Conservation (phyloP, 805 yeast genomes). For the Vanderwaltozyma yarrowii region DNA sequence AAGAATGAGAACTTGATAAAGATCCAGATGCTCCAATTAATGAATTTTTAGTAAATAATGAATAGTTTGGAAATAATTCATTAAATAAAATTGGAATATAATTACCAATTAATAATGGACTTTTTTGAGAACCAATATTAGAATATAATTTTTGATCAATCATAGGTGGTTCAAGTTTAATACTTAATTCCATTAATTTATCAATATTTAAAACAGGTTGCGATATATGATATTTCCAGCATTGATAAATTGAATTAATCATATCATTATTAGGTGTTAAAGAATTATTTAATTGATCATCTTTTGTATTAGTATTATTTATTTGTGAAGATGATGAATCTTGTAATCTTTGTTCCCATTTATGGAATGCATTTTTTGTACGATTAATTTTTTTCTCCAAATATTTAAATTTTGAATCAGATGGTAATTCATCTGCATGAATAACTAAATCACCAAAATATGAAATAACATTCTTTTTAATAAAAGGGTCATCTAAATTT, state of each 20-base stretch:
- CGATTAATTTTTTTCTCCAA: constrained; percentile 58
- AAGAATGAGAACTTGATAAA: neutral
- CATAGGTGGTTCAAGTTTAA: constrained; percentile 50
- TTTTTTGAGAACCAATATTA: constrained; percentile 37
- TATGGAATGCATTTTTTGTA: constrained; percentile 58
- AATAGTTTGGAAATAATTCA: constrained; percentile 43
- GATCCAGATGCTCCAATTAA: constrained; percentile 45
- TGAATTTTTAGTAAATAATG: constrained; percentile 43
- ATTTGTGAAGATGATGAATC: neutral
- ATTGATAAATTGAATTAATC: constrained; percentile 21
- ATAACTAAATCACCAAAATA: constrained; percentile 81
- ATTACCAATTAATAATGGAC: constrained; percentile 52
- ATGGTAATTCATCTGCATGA: constrained; percentile 22
- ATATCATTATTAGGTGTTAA: constrained; percentile 16
- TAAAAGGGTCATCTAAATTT: constrained; percentile 67
- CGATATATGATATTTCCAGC: constrained; percentile 22
- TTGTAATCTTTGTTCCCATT: constrained; percentile 69
- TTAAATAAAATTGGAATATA: constrained; percentile 59
- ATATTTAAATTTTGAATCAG: constrained; percentile 29
- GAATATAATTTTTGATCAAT: constrained; percentile 19
- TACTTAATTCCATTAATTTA: constrained; percentile 53
- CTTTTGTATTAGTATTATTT: constrained; percentile 17
- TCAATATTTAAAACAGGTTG: constrained; percentile 38
- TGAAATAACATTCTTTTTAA: constrained; percentile 74
- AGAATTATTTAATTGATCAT: neutral